Evolutionary conservation across 306 rosid species (phyloP).

Genomic region (Begonia masoniana): DNA sequence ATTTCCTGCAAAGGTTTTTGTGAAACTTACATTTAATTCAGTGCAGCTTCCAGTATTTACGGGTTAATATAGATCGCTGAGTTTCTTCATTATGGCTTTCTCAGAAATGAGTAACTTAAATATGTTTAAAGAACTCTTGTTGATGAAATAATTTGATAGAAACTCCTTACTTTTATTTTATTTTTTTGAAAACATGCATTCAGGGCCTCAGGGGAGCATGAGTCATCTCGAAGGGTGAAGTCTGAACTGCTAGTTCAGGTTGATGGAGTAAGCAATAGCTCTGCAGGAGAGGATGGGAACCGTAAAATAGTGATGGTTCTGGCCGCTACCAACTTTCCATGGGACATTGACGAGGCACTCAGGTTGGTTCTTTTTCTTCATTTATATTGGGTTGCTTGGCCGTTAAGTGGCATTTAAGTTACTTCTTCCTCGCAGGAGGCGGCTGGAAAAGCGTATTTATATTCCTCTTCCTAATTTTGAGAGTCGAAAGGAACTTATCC

Average conservation of each 20-base stretch:
- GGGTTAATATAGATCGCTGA: neutral
- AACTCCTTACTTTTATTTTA: neutral
- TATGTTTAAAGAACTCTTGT: too few relatives aligned
- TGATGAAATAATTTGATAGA: neutral
- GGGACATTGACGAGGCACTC: conserved; percentile 97
- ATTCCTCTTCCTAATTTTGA: conserved; percentile 91
- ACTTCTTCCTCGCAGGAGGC: conserved; percentile 42
- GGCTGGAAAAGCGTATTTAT: conserved; percentile 88
- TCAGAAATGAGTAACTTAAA: too few relatives aligned
- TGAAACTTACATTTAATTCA: neutral
- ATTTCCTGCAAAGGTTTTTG: neutral
- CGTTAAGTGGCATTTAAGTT: neutral
- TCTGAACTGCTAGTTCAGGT: conserved; percentile 99
- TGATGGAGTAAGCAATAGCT: conserved; percentile 84
- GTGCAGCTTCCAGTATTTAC: neutral
- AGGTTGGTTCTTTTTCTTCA: conserved; percentile 33
- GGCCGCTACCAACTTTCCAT: conserved; percentile 91
- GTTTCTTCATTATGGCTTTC: too few relatives aligned
- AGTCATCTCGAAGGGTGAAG: conserved; percentile 96
- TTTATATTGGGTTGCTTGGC: neutral
- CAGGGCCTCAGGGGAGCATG: conserved; percentile 99
- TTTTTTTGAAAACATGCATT: neutral
- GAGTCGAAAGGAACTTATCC: conserved; percentile 80
- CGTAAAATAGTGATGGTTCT: conserved; percentile 88
- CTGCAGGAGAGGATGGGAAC: conserved; percentile 81